Percentiles rank a stretch among this genome's conserved stretches.
Conservation (phyloP, 768 basidiomycete genomes). For the Lactarius akahatsu region DNA sequence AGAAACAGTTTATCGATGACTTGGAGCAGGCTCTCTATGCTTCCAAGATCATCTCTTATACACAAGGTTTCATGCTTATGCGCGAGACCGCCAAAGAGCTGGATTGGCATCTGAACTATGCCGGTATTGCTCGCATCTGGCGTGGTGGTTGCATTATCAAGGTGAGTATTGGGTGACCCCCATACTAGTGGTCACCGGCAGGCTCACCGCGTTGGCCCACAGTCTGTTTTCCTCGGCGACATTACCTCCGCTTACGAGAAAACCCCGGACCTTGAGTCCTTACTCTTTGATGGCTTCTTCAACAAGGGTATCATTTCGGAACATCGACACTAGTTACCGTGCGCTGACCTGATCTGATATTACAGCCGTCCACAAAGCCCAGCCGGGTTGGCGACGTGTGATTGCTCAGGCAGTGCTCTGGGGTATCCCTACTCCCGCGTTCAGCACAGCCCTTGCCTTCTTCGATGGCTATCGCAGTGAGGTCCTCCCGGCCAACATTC, state of each 20-base stretch:
- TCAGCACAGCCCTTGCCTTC: constrained; percentile 97
- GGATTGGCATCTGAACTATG: constrained; percentile 92
- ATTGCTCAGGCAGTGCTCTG: constrained; percentile 95
- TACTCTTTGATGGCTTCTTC: constrained; percentile 97
- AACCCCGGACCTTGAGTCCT: constrained; percentile 79
- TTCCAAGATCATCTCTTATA: constrained; percentile 99
- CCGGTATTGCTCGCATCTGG: constrained; percentile 99
- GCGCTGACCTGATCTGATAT: constrained; percentile 16
- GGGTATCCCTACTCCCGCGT: constrained; percentile 98
- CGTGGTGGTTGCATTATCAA: constrained; percentile 99
- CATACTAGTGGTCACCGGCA: constrained; percentile 15
- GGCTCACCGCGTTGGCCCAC: constrained; percentile 39
- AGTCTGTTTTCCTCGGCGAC: constrained; percentile 83
- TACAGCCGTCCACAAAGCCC: constrained; percentile 85
- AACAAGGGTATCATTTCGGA: constrained; percentile 62
- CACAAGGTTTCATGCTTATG: constrained; percentile 99
- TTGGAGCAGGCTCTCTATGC: constrained; percentile 99
- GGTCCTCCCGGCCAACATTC: constrained; percentile 87
- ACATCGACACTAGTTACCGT: neutral
- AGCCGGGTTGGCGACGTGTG: constrained; percentile 97
- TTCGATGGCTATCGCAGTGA: constrained; percentile 99
- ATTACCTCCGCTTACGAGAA: constrained; percentile 90
- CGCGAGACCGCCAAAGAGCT: constrained; percentile 95
- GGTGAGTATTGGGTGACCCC: constrained; percentile 40
- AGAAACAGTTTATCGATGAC: constrained; percentile 98